Evolutionary conservation across 257 asterid genomes (phyloP).

Genomic region (Marsdenia floribunda): DNA sequence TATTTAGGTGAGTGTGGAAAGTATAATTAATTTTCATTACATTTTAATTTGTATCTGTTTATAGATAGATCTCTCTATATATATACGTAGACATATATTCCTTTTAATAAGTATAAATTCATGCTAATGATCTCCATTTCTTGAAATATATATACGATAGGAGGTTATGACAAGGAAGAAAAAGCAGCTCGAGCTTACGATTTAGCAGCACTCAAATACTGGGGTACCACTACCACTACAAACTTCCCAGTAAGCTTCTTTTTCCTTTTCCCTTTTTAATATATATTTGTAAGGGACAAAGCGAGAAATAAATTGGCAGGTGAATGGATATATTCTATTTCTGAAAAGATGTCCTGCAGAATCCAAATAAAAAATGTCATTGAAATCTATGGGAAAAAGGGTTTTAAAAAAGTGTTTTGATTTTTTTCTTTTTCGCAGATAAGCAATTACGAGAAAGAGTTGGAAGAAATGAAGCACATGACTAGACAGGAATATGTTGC

Average conservation of each 20-base stretch:
- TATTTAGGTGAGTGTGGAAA: conserved; percentile 60
- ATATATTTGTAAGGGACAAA: not conserved
- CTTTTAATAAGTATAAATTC: not conserved
- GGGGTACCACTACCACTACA: conserved; percentile 92
- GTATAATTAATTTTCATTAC: not conserved
- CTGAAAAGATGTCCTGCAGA: not conserved
- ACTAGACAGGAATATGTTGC: conserved; percentile 89
- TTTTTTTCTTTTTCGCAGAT: conserved; percentile 29
- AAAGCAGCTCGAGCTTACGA: conserved; percentile 92
- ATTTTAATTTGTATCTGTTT: too few species aligned
- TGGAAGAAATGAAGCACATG: conserved; percentile 90
- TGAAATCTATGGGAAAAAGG: not conserved
- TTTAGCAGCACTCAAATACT: conserved; percentile 86
- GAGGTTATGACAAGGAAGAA: conserved; percentile 94
- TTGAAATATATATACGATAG: conserved; percentile 19
- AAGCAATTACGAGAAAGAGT: conserved; percentile 75
- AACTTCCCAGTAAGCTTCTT: conserved; percentile 66
- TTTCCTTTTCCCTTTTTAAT: not conserved
- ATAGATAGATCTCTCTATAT: too few species aligned
- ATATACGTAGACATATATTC: too few species aligned
- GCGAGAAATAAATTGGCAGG: not conserved
- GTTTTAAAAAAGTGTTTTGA: too few species aligned
- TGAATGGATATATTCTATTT: not conserved
- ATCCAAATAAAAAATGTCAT: not conserved
- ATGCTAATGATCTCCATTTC: not conserved